Conservation (phyloP, 331 rosid genomes). For the Prunus yedoensis region DNA sequence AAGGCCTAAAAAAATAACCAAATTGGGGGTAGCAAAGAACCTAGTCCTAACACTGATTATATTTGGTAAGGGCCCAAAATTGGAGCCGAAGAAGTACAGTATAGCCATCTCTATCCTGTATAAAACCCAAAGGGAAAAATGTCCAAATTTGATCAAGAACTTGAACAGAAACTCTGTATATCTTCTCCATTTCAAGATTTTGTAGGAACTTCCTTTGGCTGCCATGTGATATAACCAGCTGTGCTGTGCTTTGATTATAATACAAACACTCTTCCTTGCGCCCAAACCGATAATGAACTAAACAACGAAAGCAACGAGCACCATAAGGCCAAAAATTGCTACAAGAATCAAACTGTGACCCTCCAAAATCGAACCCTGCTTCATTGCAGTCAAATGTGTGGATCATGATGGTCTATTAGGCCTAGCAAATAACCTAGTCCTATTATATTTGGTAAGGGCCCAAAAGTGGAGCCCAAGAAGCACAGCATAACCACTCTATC, state of each 20-base stretch:
- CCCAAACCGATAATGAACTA: not conserved
- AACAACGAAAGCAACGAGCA: not conserved
- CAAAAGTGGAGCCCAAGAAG: not conserved
- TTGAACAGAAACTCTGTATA: too few species aligned
- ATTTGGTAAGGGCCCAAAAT: not conserved
- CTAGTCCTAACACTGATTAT: too few species aligned
- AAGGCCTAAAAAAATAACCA: not conserved
- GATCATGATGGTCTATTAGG: not conserved
- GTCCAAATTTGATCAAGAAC: too few species aligned
- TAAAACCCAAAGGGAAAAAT: too few species aligned
- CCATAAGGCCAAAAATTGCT: not conserved
- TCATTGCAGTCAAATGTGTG: not conserved
- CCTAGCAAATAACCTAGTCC: not conserved
- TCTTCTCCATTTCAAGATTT: too few species aligned
- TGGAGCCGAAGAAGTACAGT: too few species aligned
- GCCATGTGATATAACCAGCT: too few species aligned
- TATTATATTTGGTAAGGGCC: not conserved
- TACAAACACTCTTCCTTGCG: not conserved
- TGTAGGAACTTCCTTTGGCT: too few species aligned
- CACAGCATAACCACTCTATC: too few species aligned
- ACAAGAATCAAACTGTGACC: not conserved
- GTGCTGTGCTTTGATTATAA: not conserved
- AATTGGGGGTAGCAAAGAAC: not conserved
- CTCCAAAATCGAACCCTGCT: not conserved
- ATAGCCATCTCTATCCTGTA: too few species aligned